phyloP scores from a whole-genome alignment of 2,329 filamentous ascomycete species.

The Ophiostoma sp. region DNA sequence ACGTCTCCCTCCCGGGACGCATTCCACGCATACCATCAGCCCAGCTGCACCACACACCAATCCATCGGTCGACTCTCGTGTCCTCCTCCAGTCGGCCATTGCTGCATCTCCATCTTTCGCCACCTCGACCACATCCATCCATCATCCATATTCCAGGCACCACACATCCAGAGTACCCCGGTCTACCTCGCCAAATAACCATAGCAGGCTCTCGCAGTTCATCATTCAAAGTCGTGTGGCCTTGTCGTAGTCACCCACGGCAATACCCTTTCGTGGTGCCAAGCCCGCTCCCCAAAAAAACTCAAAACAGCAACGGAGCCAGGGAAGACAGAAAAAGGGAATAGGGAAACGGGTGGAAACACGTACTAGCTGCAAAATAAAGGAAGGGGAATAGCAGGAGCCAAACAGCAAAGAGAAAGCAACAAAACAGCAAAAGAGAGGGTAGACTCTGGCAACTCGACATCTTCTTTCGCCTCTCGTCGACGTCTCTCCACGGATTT shows the following conservation, averaged over 20 bases:
- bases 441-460: not conserved
- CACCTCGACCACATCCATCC: not conserved
- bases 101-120: not conserved
- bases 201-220: not conserved
- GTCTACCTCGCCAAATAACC: not conserved
- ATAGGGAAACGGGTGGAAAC: slow-evolving; percentile 6
- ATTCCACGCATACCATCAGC: slow-evolving; percentile 9
- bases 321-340: not conserved
- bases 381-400: not conserved
- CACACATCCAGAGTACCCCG: not conserved
- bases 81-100: not conserved
- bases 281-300: slow-evolving; percentile 18
- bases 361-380: slow-evolving; percentile 13
- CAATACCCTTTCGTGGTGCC: slow-evolving; percentile 18
- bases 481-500: not conserved
- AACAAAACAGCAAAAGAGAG: not conserved
- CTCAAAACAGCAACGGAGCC: slow-evolving; percentile 17
- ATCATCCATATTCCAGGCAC: not conserved
- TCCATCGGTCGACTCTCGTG: not conserved
- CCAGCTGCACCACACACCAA: not conserved
- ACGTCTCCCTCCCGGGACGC: not conserved
- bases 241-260: not conserved
- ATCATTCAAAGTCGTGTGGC: not conserved
- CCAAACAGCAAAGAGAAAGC: not conserved
- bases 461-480: not conserved